Base-by-base conservation (phyloP, 1,284 basidiomycete genomes). In the Trametes versicolor region DNA sequence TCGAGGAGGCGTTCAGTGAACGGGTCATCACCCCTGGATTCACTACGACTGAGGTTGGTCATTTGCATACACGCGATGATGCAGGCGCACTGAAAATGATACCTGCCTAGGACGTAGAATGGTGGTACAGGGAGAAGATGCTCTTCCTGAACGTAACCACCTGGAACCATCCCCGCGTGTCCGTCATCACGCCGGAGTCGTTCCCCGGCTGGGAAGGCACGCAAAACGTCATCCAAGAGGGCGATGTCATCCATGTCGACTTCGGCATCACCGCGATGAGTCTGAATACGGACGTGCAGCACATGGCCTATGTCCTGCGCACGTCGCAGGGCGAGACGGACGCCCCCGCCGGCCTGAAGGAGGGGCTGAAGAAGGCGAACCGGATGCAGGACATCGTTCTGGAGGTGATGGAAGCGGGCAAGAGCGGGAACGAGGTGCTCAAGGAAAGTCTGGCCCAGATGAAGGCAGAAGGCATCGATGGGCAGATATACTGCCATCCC, bases 121-220 rank as follows among this genome's bases (percentile, higher is more conserved):
- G 85, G 85, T 85, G 82, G 83, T 85, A 84, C 72, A 77, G 83
- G 32, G 84, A 85, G 64, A 81, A 81, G 70, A 86, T 87, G 79
- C 82, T 82, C 67, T 74, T 73, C 37, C 74, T 78, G 27, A 84
- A 85, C 66, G 77, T 84, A 21, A 78, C 82, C 12, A 86, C 84
- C 23, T 86, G 85, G 85, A 83, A 82, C 68, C 84, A 85, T 60
- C 83, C 84, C 4, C 77, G 83, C 25, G 80, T 86, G 9, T 83
- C 82, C 37, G 82, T 85, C 48, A 76, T 84, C 59, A 79, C 78
- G 6, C 76, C 80, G 47, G 76, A 77, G 49, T 81, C 79, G 1
- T 82, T 79, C 70, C 84, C 85, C 15, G 82, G 80, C 4, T 83
- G 82, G 81, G 72, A 76, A 25, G 83, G 82, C 25, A 79, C 80